phyloP scores from a whole-genome alignment of 805 yeast species.

The Schwanniomyces vanrijiae region DNA sequence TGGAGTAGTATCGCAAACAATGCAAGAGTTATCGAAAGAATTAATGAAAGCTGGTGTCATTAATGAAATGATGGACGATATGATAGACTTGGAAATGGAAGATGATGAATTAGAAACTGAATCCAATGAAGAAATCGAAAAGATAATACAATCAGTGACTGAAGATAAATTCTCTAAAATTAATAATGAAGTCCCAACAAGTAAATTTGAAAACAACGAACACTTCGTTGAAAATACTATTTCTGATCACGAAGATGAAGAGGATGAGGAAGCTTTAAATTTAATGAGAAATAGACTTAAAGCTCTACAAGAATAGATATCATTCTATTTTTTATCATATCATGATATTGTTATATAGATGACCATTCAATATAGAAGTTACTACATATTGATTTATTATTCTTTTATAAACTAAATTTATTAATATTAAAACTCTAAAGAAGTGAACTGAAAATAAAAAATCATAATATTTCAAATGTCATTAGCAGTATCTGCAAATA shows the following conservation, averaged over 20 bases:
- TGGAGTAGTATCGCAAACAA: constrained; percentile 78
- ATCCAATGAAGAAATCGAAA: constrained; percentile 64
- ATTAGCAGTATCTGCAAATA: background rate
- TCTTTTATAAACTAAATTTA: background rate
- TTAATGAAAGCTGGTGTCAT: constrained; percentile 83
- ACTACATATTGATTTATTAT: background rate
- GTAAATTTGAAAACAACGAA: constrained; percentile 18
- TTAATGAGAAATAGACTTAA: constrained; percentile 88
- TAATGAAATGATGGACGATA: constrained; percentile 93
- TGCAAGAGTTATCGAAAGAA: constrained; percentile 85
- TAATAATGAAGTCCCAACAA: constrained; percentile 32
- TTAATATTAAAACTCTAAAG: background rate
- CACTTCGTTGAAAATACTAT: constrained; percentile 17
- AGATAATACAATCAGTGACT: constrained; percentile 47
- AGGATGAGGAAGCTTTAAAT: constrained; percentile 69
- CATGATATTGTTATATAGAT: background rate
- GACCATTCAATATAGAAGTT: background rate
- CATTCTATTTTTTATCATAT: background rate
- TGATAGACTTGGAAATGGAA: constrained; percentile 68
- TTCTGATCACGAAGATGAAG: constrained; percentile 48
- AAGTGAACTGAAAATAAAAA: background rate
- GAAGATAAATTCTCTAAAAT: constrained; percentile 40
- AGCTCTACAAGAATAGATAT: constrained; percentile 60
- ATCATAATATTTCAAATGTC: background rate
- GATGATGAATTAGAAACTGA: constrained; percentile 66